Evolutionary conservation across 1,284 basidiomycete species (phyloP), one percentile per base, ranked within the genome.

Genomic region (Apiotrichum laibachii): DNA sequence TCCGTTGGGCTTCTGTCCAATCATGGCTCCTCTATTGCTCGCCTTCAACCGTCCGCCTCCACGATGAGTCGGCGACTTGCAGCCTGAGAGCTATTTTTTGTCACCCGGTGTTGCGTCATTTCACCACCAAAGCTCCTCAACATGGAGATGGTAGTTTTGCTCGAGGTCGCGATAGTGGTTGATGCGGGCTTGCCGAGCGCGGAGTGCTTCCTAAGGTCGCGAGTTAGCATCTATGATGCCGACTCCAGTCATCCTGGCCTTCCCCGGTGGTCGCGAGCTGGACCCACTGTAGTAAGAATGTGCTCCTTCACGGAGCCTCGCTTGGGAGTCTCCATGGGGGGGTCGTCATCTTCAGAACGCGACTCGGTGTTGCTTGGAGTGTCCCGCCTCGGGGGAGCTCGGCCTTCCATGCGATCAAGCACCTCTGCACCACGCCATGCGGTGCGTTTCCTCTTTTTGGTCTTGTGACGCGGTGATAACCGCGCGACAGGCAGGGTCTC

Each of bases 381-480:
- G 19, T 21, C 18, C 11, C 43, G n/a, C 8, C 18, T 11, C 3
- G 43, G 43, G 3, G 43, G 19, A 18, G 43, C 43, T 19, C n/a
- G 18, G 19, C 43, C 43, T 19, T 11, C n/a, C 43, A 44, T 44
- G 11, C 43, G 43, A 11, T 44, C 43, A 8, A 44, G 43, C 6
- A 44, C 43, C n/a, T 21, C 11, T 10, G 43, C 43, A 21, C 22
- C 31, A 7, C 45, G 45, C 45, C 31, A 31, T 5, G 18, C 5
- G 5, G 19, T 21, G 44, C 44, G 22, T 16, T 47, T 47, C 45
- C 18, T 47, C 33, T 33, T 46, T 9, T 13, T 46, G 19, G 12
- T 15, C 26, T 13, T 92, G 5, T 8, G 22, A 26, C 45, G 22
- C 2, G 26, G 26, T 6, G 45, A 18, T 31, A 13, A 46, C 5